A percentile compares a stretch with the other conserved stretches of the same genome.
These are phyloP conservation scores for Plasmodium cynomolgi DNA, from an alignment of 169 alveolate genomes.

Conservation along the genomic window DNA sequence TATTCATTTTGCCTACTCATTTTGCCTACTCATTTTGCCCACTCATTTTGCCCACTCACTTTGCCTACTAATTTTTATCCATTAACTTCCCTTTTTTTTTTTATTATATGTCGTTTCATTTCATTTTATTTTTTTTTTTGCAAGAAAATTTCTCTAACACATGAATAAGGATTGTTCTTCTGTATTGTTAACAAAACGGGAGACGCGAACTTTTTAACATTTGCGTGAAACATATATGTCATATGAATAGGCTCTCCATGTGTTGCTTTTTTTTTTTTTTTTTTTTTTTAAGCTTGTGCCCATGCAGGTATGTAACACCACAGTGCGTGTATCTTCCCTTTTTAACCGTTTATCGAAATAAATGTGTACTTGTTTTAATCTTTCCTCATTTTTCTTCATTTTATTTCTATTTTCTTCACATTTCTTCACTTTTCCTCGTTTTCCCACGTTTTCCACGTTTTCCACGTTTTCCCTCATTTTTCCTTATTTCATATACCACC, in stretches of 20 bases:
- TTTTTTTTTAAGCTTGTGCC: not conserved
- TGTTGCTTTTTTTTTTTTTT: not conserved
- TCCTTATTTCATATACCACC: not conserved
- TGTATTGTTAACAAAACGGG: not conserved
- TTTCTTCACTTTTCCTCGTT: not conserved
- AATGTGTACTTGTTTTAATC: not conserved
- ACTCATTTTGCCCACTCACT: not conserved
- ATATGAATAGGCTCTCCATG: not conserved
- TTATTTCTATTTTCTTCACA: too few species aligned
- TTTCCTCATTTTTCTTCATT: not conserved
- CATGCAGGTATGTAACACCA: not conserved
- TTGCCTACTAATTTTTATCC: not conserved
- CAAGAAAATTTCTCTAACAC: not conserved
- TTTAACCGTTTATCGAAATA: not conserved
- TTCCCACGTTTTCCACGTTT: not conserved
- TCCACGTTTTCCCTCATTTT: too few species aligned
- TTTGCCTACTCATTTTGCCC: not conserved
- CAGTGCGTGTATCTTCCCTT: not conserved
- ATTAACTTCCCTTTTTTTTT: not conserved
- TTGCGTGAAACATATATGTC: not conserved
- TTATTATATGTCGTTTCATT: not conserved
- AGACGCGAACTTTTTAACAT: not conserved
- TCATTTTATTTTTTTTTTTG: not conserved
- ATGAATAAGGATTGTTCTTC: not conserved
- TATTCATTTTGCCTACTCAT: not conserved